These are phyloP conservation scores for Oldenlandia corymbosa DNA, from an alignment of 257 asterid species.

Conservation along the genomic window DNA sequence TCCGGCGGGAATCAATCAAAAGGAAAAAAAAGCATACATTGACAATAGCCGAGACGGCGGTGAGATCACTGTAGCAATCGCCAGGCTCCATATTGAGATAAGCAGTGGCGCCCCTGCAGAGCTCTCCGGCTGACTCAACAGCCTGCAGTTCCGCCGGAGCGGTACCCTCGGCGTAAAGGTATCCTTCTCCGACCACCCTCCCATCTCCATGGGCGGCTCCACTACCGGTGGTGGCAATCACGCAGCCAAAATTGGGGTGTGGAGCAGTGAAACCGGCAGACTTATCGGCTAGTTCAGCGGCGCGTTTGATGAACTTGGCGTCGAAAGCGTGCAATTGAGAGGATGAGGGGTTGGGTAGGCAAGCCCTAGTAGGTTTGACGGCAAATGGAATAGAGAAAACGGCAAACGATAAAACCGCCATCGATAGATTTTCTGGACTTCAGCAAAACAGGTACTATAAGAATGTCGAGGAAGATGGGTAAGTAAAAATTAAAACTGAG, in stretches of 20 bases:
- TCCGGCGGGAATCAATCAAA: not conserved
- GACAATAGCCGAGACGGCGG: slow-evolving; percentile 65
- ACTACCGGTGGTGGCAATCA: slow-evolving; percentile 36
- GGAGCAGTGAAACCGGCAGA: slow-evolving; percentile 93
- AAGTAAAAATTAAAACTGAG: too few species aligned
- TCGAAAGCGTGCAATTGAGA: slow-evolving; percentile 40
- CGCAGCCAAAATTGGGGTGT: slow-evolving; percentile 92
- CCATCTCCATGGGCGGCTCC: slow-evolving; percentile 24
- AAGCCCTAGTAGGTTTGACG: not conserved
- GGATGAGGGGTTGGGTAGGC: slow-evolving; percentile 18
- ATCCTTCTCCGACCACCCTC: slow-evolving; percentile 76
- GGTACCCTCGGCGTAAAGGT: slow-evolving; percentile 86
- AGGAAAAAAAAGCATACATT: slow-evolving; percentile 32
- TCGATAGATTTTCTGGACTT: not conserved
- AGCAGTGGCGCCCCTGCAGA: slow-evolving; percentile 77
- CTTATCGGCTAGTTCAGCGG: slow-evolving; percentile 80
- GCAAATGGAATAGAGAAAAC: slow-evolving; percentile 4
- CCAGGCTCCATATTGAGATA: slow-evolving; percentile 93
- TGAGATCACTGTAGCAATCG: slow-evolving; percentile 56
- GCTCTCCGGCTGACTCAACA: slow-evolving; percentile 66
- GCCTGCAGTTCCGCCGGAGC: slow-evolving; percentile 77
- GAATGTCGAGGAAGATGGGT: too few species aligned
- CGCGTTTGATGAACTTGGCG: slow-evolving; percentile 64
- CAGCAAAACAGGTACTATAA: not conserved
- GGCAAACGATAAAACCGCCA: slow-evolving; percentile 16